These are phyloP conservation scores for Solanum chilense DNA, from an alignment of 257 asterid genomes.

Conservation along the genomic window DNA sequence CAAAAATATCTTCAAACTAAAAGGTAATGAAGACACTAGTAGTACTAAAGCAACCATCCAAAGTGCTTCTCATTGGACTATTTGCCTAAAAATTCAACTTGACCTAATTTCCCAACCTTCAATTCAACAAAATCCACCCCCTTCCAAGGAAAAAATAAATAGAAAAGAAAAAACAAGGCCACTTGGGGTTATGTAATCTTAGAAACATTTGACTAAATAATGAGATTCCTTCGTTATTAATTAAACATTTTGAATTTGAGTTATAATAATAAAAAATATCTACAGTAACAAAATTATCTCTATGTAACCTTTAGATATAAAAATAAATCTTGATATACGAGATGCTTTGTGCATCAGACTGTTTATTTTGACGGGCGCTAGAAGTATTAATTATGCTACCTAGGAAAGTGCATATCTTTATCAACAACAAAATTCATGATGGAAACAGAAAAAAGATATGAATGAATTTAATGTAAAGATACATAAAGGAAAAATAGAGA, in stretches of 20 bases:
- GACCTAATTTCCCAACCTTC: background rate
- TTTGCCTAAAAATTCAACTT: background rate
- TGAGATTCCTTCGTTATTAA: background rate
- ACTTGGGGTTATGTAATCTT: background rate
- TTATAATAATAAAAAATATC: accelerated
- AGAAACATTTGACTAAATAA: background rate
- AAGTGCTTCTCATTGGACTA: background rate
- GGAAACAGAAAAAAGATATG: background rate
- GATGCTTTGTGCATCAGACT: background rate
- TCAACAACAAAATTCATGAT: background rate
- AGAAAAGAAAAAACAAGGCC: background rate
- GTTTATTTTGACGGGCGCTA: background rate
- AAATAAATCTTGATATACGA: background rate
- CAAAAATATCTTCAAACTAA: background rate
- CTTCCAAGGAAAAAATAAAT: background rate
- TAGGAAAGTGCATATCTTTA: background rate
- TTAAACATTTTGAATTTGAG: background rate
- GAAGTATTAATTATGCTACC: background rate
- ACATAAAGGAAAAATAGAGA: background rate
- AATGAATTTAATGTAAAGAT: background rate
- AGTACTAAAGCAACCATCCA: constrained; percentile 12
- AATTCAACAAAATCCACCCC: background rate
- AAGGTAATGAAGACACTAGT: background rate
- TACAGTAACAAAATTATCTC: background rate
- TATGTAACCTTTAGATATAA: background rate